Base-by-base conservation (phyloP, 2,329 filamentous ascomycete species). In the Clonostachys sp. region DNA sequence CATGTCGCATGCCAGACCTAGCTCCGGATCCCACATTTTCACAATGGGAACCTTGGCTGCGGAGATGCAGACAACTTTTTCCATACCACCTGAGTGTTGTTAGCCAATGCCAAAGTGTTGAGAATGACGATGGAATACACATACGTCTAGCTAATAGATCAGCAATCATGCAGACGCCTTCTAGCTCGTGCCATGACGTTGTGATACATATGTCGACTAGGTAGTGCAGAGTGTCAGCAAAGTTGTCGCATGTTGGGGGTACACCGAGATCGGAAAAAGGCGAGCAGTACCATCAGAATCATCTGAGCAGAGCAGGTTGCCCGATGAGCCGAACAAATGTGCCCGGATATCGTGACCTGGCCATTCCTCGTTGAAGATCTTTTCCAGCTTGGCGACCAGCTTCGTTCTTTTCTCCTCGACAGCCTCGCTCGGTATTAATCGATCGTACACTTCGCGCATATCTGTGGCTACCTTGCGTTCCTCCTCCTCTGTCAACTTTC, bases 1-100 rank as follows among this genome's bases (percentile, higher is more conserved):
- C 86, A 99, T 94, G 63, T 99, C 94, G 65, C 91, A 96, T 14
- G 91, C 88, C 45, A 99, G 75, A 54, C 85, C 76, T 48, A 96
- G 75, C 64, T 96, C 90, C 4, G 94, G 94, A 64, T 99, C 94
- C 91, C 94, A 99, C 48, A 96, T 89, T 73, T 97, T 97, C 57
- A 99, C 94, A 60, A 99, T 99, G 5, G 94, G 92, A 13, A 99
- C 94, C 68, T 96, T 97, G 50, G 94, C 94, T 40, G 87, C 89
- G 30, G 90, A 90, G 45, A 97, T 90, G 64, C 94, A 99, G 20
- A 96, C 88, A 2, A 99, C 91, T 59, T 89, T 89, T 65, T 97
- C 81, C 94, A 99, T 99, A 38, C 92, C 92, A 72, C 90, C 92
- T 96, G 59, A 81, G 40, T 40, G 13, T 33, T 51, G 63, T 74